Base-by-base conservation (phyloP, 2,329 filamentous ascomycete species). In the Cytospora mali region DNA sequence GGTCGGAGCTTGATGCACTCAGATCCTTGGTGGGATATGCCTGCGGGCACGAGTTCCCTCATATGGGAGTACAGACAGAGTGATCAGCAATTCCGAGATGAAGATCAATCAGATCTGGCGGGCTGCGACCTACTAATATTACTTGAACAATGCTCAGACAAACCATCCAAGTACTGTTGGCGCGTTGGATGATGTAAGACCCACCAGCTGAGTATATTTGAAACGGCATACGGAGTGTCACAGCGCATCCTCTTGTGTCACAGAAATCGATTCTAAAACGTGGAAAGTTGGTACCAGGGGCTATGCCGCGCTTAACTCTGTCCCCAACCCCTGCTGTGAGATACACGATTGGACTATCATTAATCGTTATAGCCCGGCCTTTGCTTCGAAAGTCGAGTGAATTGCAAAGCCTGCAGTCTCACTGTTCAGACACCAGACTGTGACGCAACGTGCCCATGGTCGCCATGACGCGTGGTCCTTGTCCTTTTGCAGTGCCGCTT, bases 171-270 rank as follows among this genome's bases (percentile, higher is more conserved):
- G 49, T 28, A 46, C 28, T 54, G 58, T 52, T 60, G 50, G 51
- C 16, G 29, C 50, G 11, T 23, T 5, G 4, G 50, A 46, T 23
- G n/a, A 11, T 46, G 35, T n/a, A 23, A 46, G 50, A 39, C 35
- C 58, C 58, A 54, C 58, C 33, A 54, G 42, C 33, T 42, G 35
- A 21, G 50, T 46, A 29, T 42, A 48, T 27, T 50, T 60, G 58
- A 60, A 60, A 60, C 58, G 31, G 28, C 27, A 54, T 39, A 33
- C 50, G 28, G 35, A 48, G 35, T 23, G 58, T 60, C 50, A 60
- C 58, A 60, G 58, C 50, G 50, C 58, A 21, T 50, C 35, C 53
- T 29, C 58, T 46, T 54, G 58, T 50, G 58, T 60, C 50, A 54
- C 31, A 14, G 39, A 21, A 46, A 21, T 14, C 50, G 50, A 35